A percentile compares a stretch with the other conserved stretches of the same genome.
Evolutionary conservation across 768 basidiomycete species (phyloP).

Genomic region (Tricholoma matsutake): DNA sequence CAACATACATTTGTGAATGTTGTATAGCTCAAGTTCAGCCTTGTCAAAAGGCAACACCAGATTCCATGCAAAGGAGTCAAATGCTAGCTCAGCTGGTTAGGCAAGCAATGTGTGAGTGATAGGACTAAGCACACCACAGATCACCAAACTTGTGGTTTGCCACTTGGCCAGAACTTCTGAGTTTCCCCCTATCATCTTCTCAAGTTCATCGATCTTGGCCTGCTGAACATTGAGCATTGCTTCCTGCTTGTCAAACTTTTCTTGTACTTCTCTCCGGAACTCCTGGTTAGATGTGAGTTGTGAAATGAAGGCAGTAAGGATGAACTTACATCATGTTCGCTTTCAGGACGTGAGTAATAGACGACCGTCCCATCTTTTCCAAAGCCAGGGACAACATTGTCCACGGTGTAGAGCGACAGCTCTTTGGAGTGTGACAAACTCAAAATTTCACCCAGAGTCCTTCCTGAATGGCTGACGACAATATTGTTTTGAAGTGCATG

Average conservation of each 20-base stretch:
- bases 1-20: neutral
- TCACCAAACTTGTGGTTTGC: neutral
- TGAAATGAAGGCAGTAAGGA: neutral
- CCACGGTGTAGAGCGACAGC: neutral
- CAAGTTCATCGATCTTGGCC: neutral
- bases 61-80: neutral
- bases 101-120: neutral
- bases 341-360: neutral
- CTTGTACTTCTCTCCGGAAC: neutral
- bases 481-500: neutral
- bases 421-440: neutral
- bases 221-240: neutral
- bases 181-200: neutral
- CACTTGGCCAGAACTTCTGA: neutral
- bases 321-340: neutral
- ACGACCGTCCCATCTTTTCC: neutral
- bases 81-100: neutral
- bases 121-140: neutral
- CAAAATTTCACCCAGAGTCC: neutral
- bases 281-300: neutral
- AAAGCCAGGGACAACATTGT: neutral
- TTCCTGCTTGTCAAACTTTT: neutral
- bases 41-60: neutral
- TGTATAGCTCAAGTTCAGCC: neutral
- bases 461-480: neutral